A percentile compares a stretch with the other conserved stretches of the same genome.
Evolutionary conservation across 805 yeast genomes (phyloP).

Genomic region (Torulaspora maleeae): DNA sequence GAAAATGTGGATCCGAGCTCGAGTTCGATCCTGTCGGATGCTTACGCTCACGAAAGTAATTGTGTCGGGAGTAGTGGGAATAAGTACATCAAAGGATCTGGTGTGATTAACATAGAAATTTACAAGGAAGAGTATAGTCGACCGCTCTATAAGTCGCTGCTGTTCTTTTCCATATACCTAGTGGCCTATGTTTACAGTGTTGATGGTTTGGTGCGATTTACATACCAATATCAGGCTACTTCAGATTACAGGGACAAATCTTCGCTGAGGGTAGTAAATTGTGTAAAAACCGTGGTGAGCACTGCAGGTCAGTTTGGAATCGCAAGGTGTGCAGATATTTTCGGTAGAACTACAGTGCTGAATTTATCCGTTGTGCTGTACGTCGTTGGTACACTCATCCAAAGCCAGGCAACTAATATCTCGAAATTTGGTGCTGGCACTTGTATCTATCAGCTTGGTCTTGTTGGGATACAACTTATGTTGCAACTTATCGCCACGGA

Average conservation of each 20-base stretch:
- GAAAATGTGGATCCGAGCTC: not conserved
- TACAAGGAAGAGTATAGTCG: constrained; percentile 44
- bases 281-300: constrained; percentile 50
- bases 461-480: constrained; percentile 52
- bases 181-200: constrained; percentile 57
- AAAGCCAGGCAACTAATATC: constrained; percentile 49
- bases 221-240: constrained; percentile 47
- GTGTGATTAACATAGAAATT: constrained; percentile 54
- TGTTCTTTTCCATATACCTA: constrained; percentile 48
- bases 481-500: constrained; percentile 56
- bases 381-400: constrained; percentile 51
- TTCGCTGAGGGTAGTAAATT: constrained; percentile 46
- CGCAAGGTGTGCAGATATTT: constrained; percentile 51
- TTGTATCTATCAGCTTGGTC: constrained; percentile 45
- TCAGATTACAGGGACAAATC: constrained; percentile 46
- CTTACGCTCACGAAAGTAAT: constrained; percentile 7
- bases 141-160: constrained; percentile 34
- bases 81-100: constrained; percentile 26
- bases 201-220: constrained; percentile 46
- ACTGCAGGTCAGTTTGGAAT: constrained; percentile 58
- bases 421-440: constrained; percentile 53
- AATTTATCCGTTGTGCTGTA: constrained; percentile 45
- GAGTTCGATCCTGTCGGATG: constrained; percentile 5
- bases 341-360: constrained; percentile 49
- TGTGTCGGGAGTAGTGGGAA: constrained; percentile 3